Percentiles rank a stretch among this genome's conserved stretches.
Evolutionary conservation across 306 rosid genomes (phyloP).

Genomic region (Gastrolobium bilobum): DNA sequence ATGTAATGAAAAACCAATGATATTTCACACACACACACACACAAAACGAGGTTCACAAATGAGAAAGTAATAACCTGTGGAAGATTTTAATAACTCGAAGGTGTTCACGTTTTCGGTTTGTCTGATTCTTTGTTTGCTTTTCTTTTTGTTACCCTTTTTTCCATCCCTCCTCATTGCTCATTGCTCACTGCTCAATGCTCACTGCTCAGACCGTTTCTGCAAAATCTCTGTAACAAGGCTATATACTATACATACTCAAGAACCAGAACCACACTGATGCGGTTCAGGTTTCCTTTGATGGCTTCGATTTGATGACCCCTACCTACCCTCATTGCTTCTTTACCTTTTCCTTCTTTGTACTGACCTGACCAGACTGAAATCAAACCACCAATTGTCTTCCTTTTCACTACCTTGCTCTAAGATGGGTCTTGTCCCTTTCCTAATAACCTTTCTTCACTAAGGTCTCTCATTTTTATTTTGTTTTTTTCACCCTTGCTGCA

Average conservation of each 20-base stretch:
- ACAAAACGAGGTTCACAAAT: slow-evolving; percentile 30
- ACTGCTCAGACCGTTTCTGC: slow-evolving; percentile 26
- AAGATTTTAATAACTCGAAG: slow-evolving; percentile 27
- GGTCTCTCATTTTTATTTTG: slow-evolving; percentile 12
- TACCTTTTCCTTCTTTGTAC: slow-evolving; percentile 34
- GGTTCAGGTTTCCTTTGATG: slow-evolving; percentile 54
- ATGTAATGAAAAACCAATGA: not conserved
- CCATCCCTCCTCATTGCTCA: slow-evolving; percentile 32
- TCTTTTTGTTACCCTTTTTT: slow-evolving; percentile 11
- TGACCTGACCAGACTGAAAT: slow-evolving; percentile 23
- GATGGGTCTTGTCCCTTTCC: slow-evolving; percentile 45
- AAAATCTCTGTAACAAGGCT: slow-evolving; percentile 41
- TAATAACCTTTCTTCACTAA: slow-evolving; percentile 46
- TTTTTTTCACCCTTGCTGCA: slow-evolving; percentile 25
- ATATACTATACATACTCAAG: not conserved
- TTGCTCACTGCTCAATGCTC: slow-evolving; percentile 35
- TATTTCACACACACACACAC: not conserved
- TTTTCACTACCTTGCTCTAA: slow-evolving; percentile 38
- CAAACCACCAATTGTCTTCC: slow-evolving; percentile 28
- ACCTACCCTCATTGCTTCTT: slow-evolving; percentile 48
- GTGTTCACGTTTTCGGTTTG: slow-evolving; percentile 42
- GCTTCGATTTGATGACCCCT: slow-evolving; percentile 50
- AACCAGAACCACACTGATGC: slow-evolving; percentile 26
- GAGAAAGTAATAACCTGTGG: slow-evolving; percentile 25
- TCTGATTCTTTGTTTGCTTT: slow-evolving; percentile 19